These are phyloP conservation scores for Aureobasidium sp. DNA, from an alignment of 2,329 filamentous ascomycete genomes.

Conservation along the genomic window DNA sequence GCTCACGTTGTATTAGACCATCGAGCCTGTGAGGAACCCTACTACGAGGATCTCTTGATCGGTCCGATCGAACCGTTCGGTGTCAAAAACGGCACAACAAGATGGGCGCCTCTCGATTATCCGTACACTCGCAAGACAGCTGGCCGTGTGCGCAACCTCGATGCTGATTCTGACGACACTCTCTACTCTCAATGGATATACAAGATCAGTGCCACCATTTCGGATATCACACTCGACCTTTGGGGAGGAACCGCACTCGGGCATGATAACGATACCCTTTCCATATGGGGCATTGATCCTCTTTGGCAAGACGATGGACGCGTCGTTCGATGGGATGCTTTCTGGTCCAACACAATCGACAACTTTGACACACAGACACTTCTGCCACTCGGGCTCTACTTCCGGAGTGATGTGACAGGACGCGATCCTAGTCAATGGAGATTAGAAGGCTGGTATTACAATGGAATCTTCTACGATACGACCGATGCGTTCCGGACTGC, in stretches of 20 bases:
- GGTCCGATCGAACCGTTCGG: slow-evolving; percentile 38
- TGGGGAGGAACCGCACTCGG: slow-evolving; percentile 37
- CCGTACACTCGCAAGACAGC: slow-evolving; percentile 35
- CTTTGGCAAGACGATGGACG: slow-evolving; percentile 38
- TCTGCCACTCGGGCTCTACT: slow-evolving; percentile 39
- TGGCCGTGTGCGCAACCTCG: slow-evolving; percentile 37
- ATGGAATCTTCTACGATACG: slow-evolving; percentile 46
- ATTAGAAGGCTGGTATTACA: slow-evolving; percentile 48
- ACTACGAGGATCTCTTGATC: slow-evolving; percentile 38
- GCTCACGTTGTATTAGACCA: slow-evolving; percentile 40
- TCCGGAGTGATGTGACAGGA: slow-evolving; percentile 43
- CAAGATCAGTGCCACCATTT: slow-evolving; percentile 29
- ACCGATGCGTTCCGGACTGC: slow-evolving; percentile 40
- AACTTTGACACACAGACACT: slow-evolving; percentile 39
- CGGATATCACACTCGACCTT: slow-evolving; percentile 39
- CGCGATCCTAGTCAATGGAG: slow-evolving; percentile 47
- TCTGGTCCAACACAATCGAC: slow-evolving; percentile 35
- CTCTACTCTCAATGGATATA: slow-evolving; percentile 31
- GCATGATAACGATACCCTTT: slow-evolving; percentile 37
- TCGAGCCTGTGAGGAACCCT: slow-evolving; percentile 33
- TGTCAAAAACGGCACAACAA: slow-evolving; percentile 34
- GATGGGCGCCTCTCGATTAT: slow-evolving; percentile 37
- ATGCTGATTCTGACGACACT: slow-evolving; percentile 29
- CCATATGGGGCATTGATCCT: slow-evolving; percentile 37
- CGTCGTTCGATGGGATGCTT: slow-evolving; percentile 42